phyloP scores from a whole-genome alignment of 2,329 filamentous ascomycete species.

The Calonectria pseudoreteaudii region DNA sequence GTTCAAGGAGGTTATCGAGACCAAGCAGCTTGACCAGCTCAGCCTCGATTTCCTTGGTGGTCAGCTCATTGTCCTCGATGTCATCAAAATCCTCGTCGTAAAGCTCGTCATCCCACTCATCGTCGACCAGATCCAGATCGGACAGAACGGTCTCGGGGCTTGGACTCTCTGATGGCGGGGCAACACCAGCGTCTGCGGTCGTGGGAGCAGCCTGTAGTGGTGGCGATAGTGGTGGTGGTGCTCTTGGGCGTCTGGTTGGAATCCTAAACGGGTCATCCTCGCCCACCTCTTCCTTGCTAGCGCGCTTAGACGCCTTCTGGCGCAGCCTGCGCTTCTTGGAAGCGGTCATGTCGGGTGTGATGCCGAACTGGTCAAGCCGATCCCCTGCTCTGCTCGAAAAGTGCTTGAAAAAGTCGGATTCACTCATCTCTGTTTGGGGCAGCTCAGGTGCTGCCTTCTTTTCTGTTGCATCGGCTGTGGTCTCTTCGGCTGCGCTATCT shows the following conservation, averaged over 20 bases:
- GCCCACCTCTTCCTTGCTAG: not conserved
- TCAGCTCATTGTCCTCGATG: slow-evolving; percentile 20
- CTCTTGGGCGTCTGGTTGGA: not conserved
- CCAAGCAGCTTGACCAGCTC: slow-evolving; percentile 9
- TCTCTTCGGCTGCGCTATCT: not conserved
- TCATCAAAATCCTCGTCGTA: slow-evolving; percentile 23
- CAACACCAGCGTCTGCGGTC: not conserved
- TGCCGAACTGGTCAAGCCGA: slow-evolving; percentile 17
- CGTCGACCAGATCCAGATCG: not conserved
- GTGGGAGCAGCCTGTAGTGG: not conserved
- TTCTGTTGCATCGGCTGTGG: not conserved
- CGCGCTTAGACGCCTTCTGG: not conserved
- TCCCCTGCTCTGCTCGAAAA: slow-evolving; percentile 19
- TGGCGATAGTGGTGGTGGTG: too few relatives aligned
- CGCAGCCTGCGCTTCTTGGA: not conserved
- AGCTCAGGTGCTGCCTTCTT: not conserved
- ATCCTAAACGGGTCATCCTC: slow-evolving; percentile 21
- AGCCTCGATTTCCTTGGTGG: slow-evolving; percentile 18
- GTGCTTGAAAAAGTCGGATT: slow-evolving; percentile 15
- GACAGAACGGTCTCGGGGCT: too few relatives aligned
- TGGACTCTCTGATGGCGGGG: not conserved
- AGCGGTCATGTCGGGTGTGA: not conserved
- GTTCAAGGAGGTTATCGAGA: not conserved
- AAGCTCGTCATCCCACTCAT: slow-evolving; percentile 18
- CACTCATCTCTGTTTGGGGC: not conserved